phyloP scores from a whole-genome alignment of 495 filamentous ascomycete genomes.

The Delitschia confertaspora region DNA sequence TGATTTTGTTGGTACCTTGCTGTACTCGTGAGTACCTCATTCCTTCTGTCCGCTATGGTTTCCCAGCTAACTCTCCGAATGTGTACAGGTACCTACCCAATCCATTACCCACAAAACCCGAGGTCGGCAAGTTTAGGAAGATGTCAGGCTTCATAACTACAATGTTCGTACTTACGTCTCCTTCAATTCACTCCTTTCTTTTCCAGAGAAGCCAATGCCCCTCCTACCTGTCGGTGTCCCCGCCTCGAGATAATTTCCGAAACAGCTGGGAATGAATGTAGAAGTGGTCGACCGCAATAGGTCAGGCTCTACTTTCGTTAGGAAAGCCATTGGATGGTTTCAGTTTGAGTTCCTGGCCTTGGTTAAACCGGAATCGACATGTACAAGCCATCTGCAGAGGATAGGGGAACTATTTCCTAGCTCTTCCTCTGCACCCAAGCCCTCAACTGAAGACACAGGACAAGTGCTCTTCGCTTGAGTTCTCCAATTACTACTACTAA shows the following conservation, averaged over 20 bases:
- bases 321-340: no score
- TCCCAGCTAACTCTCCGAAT: slow-evolving; percentile 32
- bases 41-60: slow-evolving; percentile 15
- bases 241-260: slow-evolving; percentile 30
- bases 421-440: background rate
- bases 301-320: no score
- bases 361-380: slow-evolving; percentile 13
- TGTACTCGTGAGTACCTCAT: slow-evolving; percentile 8
- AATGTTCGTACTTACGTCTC: slow-evolving; percentile 52
- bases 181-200: slow-evolving; percentile 30
- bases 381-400: slow-evolving; percentile 22
- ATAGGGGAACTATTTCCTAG: slow-evolving; percentile 11
- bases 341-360: slow-evolving; percentile 4
- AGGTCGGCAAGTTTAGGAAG: slow-evolving; percentile 14
- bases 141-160: slow-evolving; percentile 65
- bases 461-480: slow-evolving; percentile 2
- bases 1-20: background rate
- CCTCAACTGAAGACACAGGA: background rate
- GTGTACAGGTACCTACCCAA: slow-evolving; percentile 7
- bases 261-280: no score
- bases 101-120: slow-evolving; percentile 4
- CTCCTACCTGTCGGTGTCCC: slow-evolving; percentile 34
- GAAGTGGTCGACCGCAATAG: no score
- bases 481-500: slow-evolving; percentile 24
- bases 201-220: slow-evolving; percentile 31